phyloP scores from a whole-genome alignment of 2,329 filamentous ascomycete species.

The Stemphylium lycopersici region DNA sequence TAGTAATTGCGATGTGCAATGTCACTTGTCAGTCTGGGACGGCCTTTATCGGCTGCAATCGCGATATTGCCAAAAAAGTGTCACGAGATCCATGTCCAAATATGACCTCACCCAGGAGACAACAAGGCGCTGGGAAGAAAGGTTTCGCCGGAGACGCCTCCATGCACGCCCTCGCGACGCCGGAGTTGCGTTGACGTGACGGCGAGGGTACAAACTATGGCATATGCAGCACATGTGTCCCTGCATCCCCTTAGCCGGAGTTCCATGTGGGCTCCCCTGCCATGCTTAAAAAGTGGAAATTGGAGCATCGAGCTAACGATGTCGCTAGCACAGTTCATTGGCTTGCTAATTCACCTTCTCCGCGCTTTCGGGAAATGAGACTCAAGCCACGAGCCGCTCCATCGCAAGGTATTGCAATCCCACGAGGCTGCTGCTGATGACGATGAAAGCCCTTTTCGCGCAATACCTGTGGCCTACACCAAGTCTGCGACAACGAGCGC shows the following conservation, averaged over 20 bases:
- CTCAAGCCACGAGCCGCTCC: conserved; percentile 14
- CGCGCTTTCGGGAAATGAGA: conserved; percentile 31
- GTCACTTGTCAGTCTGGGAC: conserved; percentile 13
- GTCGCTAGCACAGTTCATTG: conserved; percentile 26
- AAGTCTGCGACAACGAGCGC: background rate
- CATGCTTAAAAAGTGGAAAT: conserved; percentile 47
- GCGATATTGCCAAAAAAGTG: too few relatives aligned
- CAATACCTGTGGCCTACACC: background rate
- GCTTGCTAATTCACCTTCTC: conserved; percentile 27
- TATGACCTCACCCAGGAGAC: background rate
- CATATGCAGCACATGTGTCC: conserved; percentile 16
- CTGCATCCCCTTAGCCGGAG: conserved; percentile 11
- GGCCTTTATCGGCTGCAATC: background rate
- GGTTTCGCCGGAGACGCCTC: too few relatives aligned
- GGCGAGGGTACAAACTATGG: conserved; percentile 13
- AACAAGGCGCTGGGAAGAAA: background rate
- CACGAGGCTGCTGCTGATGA: conserved; percentile 6
- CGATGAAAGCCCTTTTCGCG: background rate
- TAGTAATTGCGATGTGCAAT: conserved; percentile 25
- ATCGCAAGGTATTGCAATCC: conserved; percentile 1
- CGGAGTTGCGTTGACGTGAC: background rate
- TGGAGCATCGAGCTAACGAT: conserved; percentile 16
- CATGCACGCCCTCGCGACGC: too few relatives aligned
- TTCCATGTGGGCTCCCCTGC: conserved; percentile 21
- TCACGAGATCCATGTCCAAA: too few relatives aligned